Evolutionary conservation across 2,329 filamentous ascomycete genomes (phyloP), one percentile per base, ranked within the genome.

Genomic region (Penicillium palitans): DNA sequence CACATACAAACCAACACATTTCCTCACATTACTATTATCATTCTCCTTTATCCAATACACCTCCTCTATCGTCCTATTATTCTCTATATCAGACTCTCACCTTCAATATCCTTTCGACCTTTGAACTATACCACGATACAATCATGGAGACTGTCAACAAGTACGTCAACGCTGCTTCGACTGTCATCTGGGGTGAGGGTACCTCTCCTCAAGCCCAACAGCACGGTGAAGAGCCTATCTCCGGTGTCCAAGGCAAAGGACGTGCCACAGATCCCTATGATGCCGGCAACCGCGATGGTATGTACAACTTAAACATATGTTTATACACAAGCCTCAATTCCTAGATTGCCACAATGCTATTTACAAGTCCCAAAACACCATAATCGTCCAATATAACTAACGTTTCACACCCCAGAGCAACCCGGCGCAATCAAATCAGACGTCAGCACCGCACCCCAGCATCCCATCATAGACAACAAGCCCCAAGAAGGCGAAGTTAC

Each of bases 221-320:
- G 55, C 73, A 73, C 40, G 79, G 79, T 47, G 74, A 77, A 65
- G 91, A 96, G 76, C 91, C 91, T 19, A 74, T 92, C 45, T 89
- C 89, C 21, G 91, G 91, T 24, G 78, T 85, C 52, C 78, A 82
- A 57, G 91, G 91, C 40, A 79, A 88, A 70, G 88, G 89, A 5
- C 81, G 82, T 25, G 81, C 80, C 44, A 85, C 84, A 13, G 87
- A 93, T 72, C 91, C 91, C 0, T 96, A 87, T 67, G 91, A 95
- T 70, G 85, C 86, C 58, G 91, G 91, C 49, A 95, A 95, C 72
- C 76, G 84, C n/a, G 81, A 85, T 79, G 83, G 80, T 85, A 73
- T 65, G 77, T 63, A 45, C 41, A 37, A 13, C 12, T 2, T 8
- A 6, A 19, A 8, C 7, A 37, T 15, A 39, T 37, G 2, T 42